These are phyloP conservation scores for Phytopythium helicoides DNA, from an alignment of 352 stramenopile species.

Conservation along the genomic window DNA sequence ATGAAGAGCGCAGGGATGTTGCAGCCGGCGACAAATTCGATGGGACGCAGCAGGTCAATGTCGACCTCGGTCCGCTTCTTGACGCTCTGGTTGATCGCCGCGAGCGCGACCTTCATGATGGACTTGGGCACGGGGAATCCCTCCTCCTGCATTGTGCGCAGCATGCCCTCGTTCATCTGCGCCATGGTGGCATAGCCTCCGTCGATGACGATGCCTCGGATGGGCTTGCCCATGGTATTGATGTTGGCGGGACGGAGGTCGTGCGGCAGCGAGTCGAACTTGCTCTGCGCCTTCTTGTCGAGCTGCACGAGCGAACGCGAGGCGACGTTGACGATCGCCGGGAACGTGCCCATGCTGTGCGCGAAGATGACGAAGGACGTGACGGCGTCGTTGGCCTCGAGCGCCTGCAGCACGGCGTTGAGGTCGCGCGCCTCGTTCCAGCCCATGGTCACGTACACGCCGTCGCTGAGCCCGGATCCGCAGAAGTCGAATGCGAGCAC, in stretches of 20 bases:
- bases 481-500: slow-evolving; percentile 83
- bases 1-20: slow-evolving; percentile 74
- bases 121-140: slow-evolving; percentile 70
- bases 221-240: slow-evolving; percentile 48
- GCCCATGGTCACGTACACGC: slow-evolving; percentile 85
- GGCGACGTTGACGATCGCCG: slow-evolving; percentile 75
- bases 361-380: slow-evolving; percentile 68
- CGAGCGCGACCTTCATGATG: slow-evolving; percentile 64
- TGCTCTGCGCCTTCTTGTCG: slow-evolving; percentile 44
- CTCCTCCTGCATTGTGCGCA: slow-evolving; percentile 61
- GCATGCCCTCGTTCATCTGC: slow-evolving; percentile 59
- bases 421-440: slow-evolving; percentile 82
- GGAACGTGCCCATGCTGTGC: slow-evolving; percentile 83
- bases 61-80: slow-evolving; percentile 76
- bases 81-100: slow-evolving; percentile 71
- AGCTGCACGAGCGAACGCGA: slow-evolving; percentile 42
- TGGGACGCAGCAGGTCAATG: slow-evolving; percentile 56
- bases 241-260: slow-evolving; percentile 43
- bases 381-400: slow-evolving; percentile 50
- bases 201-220: slow-evolving; percentile 72
- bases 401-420: slow-evolving; percentile 57
- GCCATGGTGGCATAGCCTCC: slow-evolving; percentile 72
- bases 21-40: slow-evolving; percentile 72
- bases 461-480: slow-evolving; percentile 73
- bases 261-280: slow-evolving; percentile 57